Percentiles rank a stretch among this genome's conserved stretches.
Evolutionary conservation across 441 rosid genomes (phyloP).

Genomic region (Kokia cookei): DNA sequence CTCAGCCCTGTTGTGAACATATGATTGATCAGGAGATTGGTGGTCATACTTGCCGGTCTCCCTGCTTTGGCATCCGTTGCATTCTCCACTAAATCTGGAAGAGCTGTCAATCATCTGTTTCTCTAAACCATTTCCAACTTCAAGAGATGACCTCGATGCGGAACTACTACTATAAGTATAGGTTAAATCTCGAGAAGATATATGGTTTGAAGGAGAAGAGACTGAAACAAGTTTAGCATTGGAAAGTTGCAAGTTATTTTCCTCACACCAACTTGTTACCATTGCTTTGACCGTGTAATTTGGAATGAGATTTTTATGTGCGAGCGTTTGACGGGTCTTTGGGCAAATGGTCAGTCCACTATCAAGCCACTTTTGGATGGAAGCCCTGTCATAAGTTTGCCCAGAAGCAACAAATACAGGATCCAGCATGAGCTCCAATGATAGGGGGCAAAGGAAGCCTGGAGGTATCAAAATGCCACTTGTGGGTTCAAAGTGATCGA

Average conservation of each 20-base stretch:
- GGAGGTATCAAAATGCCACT: constrained; percentile 63
- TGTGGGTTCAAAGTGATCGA: constrained; percentile 48
- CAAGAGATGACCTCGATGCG: constrained; percentile 50
- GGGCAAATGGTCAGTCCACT: constrained; percentile 77
- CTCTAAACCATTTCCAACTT: constrained; percentile 54
- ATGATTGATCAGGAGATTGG: constrained; percentile 50
- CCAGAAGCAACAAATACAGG: constrained; percentile 95
- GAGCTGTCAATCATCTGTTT: constrained; percentile 42
- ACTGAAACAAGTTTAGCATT: constrained; percentile 24
- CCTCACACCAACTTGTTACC: constrained; percentile 77
- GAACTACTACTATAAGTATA: constrained; percentile 53
- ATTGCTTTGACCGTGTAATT: constrained; percentile 90
- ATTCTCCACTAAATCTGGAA: constrained; percentile 41
- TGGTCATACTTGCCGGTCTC: constrained; percentile 41
- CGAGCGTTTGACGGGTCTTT: constrained; percentile 57
- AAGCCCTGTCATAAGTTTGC: constrained; percentile 84
- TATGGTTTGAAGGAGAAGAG: constrained; percentile 32
- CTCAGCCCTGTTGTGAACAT: constrained; percentile 73
- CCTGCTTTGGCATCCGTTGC: constrained; percentile 25
- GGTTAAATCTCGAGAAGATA: constrained; percentile 40
- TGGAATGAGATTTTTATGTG: constrained; percentile 74
- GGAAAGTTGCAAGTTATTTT: constrained; percentile 43
- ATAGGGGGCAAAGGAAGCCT: constrained; percentile 78
- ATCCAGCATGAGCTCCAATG: constrained; percentile 84
- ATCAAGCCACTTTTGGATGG: constrained; percentile 88